Evolutionary conservation across 768 basidiomycete genomes (phyloP).

Genomic region (Leccinum pellstonianum): DNA sequence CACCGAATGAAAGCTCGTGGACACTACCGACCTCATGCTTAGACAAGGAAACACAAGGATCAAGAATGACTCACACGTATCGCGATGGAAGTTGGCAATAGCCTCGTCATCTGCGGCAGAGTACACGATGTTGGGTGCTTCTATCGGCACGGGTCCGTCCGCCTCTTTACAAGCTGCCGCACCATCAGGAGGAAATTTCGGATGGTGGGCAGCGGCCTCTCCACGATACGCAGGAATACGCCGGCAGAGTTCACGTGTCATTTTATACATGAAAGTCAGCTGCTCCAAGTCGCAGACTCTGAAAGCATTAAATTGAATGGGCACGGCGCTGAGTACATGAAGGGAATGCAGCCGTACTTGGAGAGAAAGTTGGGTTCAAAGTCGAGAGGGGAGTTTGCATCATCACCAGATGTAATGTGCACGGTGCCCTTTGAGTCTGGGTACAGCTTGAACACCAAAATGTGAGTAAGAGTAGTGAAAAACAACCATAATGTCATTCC

Average conservation of each 20-base stretch:
- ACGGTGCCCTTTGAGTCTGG: constrained; percentile 47
- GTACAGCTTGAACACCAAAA: constrained; percentile 32
- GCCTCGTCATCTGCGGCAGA: background rate
- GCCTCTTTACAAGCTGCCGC: constrained; percentile 24
- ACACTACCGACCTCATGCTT: background rate
- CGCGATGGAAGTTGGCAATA: background rate
- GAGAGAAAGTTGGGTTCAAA: constrained; percentile 48
- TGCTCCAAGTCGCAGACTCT: constrained; percentile 41
- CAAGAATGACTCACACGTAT: background rate
- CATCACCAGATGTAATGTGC: constrained; percentile 44
- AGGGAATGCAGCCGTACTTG: constrained; percentile 31
- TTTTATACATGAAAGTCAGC: constrained; percentile 55
- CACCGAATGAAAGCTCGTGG: background rate
- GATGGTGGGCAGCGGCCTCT: constrained; percentile 19
- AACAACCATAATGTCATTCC: background rate
- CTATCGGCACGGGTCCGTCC: constrained; percentile 15
- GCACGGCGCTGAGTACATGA: background rate
- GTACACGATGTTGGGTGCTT: background rate
- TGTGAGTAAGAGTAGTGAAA: background rate
- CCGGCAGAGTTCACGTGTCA: constrained; percentile 50
- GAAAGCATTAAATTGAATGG: background rate
- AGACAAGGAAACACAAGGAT: background rate
- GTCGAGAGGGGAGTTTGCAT: constrained; percentile 41
- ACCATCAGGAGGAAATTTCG: constrained; percentile 31
- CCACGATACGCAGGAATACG: constrained; percentile 43